phyloP scores from a whole-genome alignment of 495 filamentous ascomycete species.

The Podospora pseudocomata region DNA sequence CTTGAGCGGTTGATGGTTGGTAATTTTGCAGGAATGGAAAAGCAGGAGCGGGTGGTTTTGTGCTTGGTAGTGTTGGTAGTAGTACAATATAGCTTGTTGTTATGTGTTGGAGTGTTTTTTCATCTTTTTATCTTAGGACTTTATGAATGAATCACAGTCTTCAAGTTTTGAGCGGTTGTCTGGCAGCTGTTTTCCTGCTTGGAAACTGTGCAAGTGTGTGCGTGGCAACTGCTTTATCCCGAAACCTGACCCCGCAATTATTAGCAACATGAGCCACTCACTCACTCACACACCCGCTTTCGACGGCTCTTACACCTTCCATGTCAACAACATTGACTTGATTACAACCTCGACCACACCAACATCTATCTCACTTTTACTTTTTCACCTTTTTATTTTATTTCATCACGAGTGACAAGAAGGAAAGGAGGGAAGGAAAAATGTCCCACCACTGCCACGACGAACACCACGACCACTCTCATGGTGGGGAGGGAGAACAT shows the following conservation, averaged over 20 bases:
- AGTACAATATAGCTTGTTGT: not conserved
- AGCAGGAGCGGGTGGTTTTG: not conserved
- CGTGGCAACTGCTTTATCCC: not conserved
- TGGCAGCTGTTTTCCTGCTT: not conserved
- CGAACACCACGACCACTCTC: constrained; percentile 40
- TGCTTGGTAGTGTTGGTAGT: not conserved
- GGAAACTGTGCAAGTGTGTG: not conserved
- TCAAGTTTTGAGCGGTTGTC: not conserved
- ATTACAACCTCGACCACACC: too few relatives aligned
- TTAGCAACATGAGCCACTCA: not conserved
- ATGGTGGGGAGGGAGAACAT: constrained; percentile 45
- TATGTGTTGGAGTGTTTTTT: not conserved
- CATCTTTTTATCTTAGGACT: too few relatives aligned
- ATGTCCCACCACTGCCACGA: constrained; percentile 49
- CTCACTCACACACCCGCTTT: not conserved
- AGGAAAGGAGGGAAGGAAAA: constrained; percentile 1
- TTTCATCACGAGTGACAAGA: too few relatives aligned
- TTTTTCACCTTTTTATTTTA: not conserved
- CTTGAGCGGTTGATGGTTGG: constrained; percentile 23
- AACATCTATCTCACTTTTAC: too few relatives aligned
- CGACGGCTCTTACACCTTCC: not conserved
- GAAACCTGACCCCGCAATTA: not conserved
- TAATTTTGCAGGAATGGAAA: constrained; percentile 7
- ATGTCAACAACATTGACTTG: not conserved
- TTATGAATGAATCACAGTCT: not conserved